Evolutionary conservation across 2,329 filamentous ascomycete species (phyloP).

Genomic region (Phialemoniopsis sp.): DNA sequence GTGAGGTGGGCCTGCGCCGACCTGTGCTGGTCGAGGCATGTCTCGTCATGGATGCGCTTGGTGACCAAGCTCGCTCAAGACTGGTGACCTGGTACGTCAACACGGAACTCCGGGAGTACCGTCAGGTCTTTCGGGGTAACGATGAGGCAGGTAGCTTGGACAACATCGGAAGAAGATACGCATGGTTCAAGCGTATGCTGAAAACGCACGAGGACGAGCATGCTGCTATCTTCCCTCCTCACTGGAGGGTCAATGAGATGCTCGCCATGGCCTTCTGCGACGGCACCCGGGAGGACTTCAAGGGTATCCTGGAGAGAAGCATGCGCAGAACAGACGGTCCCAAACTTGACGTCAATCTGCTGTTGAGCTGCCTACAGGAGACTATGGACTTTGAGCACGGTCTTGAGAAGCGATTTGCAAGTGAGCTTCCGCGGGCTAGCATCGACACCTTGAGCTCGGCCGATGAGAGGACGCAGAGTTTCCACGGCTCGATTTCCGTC

Average conservation of each 20-base stretch:
- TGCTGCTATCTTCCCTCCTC: constrained; percentile 75
- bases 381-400: constrained; percentile 96
- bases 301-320: constrained; percentile 82
- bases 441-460: constrained; percentile 84
- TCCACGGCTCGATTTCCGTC: constrained; percentile 88
- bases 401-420: constrained; percentile 78
- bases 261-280: constrained; percentile 92
- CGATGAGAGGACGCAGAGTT: constrained; percentile 71
- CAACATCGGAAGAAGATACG: constrained; percentile 91
- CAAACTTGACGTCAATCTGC: constrained; percentile 82
- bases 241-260: constrained; percentile 88
- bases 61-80: constrained; percentile 76
- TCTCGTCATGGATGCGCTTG: constrained; percentile 89
- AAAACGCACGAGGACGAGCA: constrained; percentile 96
- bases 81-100: constrained; percentile 98
- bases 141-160: constrained; percentile 95
- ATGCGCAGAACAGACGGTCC: constrained; percentile 70
- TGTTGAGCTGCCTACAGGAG: constrained; percentile 87
- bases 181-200: constrained; percentile 94
- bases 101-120: constrained; percentile 90
- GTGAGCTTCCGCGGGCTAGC: constrained; percentile 64
- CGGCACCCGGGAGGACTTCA: constrained; percentile 92
- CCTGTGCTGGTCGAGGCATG: constrained; percentile 80
- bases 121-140: constrained; percentile 91
- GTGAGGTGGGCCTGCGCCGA: constrained; percentile 68